Evolutionary conservation across 495 filamentous ascomycete genomes (phyloP).

Genomic region (Penicillium bialowiezense): DNA sequence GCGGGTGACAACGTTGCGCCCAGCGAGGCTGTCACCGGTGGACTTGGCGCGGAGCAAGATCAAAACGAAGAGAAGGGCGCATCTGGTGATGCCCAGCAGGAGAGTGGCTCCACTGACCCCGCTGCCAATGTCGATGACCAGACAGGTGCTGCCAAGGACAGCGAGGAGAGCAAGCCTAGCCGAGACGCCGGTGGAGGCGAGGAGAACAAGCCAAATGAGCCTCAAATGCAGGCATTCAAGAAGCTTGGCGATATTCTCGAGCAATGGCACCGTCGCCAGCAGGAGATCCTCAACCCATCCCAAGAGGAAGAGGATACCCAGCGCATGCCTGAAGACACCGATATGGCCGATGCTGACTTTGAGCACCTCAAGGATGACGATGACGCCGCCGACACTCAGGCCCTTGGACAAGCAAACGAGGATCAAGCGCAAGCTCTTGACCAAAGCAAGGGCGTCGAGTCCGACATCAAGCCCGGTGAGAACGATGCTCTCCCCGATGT

Average conservation of each 20-base stretch:
- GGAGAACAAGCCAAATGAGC: constrained; percentile 49
- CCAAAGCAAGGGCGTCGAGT: constrained; percentile 78
- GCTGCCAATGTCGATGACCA: constrained; percentile 42
- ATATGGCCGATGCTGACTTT: constrained; percentile 74
- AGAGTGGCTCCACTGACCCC: constrained; percentile 46
- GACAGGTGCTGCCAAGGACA: constrained; percentile 39
- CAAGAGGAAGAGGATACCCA: constrained; percentile 59
- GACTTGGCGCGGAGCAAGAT: constrained; percentile 43
- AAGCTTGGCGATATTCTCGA: constrained; percentile 93
- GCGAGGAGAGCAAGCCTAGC: constrained; percentile 44
- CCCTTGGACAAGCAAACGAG: constrained; percentile 81
- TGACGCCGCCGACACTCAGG: constrained; percentile 78
- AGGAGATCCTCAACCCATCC: constrained; percentile 69
- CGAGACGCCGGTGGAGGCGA: constrained; percentile 41
- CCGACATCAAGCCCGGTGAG: constrained; percentile 54
- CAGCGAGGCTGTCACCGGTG: constrained; percentile 46
- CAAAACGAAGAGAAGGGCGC: constrained; percentile 62
- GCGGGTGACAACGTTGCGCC: constrained; percentile 48
- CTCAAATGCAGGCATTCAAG: constrained; percentile 67
- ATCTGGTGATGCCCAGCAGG: constrained; percentile 61
- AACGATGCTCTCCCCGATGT: constrained; percentile 59
- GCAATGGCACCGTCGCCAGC: constrained; percentile 81
- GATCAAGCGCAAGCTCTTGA: constrained; percentile 82
- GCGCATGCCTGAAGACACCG: constrained; percentile 52
- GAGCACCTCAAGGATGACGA: constrained; percentile 87